Evolutionary conservation across 495 filamentous ascomycete genomes (phyloP), one percentile per base, ranked within the genome.

Genomic region (Penicillium silybi): DNA sequence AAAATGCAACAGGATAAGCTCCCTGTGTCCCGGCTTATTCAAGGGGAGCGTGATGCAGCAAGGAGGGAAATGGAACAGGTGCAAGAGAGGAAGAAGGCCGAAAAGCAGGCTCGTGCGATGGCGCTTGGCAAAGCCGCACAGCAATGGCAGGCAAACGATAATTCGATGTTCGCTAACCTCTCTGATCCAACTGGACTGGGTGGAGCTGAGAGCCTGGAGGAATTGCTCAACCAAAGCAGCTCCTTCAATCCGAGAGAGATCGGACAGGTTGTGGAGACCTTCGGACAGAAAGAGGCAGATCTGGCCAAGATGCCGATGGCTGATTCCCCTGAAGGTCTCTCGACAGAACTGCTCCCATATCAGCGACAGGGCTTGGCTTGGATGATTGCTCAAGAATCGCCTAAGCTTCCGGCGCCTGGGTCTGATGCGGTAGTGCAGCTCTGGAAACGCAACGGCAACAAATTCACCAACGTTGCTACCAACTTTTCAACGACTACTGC

Each of bases 321-420:
- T 2, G 61, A 79, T 2, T 85, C 85, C 52, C 92, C 92, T 0
- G 59, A 71, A 8, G 69, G 66, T 13, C 69, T 96, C 27, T 59
- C 74, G 16, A 87, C 89, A 0, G 64, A 79, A 38, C 67, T 97
- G 23, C 77, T 96, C 38, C 86, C 88, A 5, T 93, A 92, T 61
- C 92, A 97, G 58, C 84, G 88, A 53, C 74, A 90, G 68, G 91
- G 89, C 7, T 76, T 97, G 23, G 84, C 82, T 38, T 97, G 92
- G 92, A 79, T 97, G 75, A 76, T 84, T 13, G 72, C 80, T 23
- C 87, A 87, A 57, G 92, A 97, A 63, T 80, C 77, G 20, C 89
- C 89, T 0, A 59, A 70, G 13, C 72, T 89, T 20, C 89, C 92
- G 5, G 49, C 70, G 1, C 54, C 64, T n/a, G 83, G 79, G 0